Conservation (phyloP, 495 filamentous ascomycete genomes). For the Daldinia childiae region DNA sequence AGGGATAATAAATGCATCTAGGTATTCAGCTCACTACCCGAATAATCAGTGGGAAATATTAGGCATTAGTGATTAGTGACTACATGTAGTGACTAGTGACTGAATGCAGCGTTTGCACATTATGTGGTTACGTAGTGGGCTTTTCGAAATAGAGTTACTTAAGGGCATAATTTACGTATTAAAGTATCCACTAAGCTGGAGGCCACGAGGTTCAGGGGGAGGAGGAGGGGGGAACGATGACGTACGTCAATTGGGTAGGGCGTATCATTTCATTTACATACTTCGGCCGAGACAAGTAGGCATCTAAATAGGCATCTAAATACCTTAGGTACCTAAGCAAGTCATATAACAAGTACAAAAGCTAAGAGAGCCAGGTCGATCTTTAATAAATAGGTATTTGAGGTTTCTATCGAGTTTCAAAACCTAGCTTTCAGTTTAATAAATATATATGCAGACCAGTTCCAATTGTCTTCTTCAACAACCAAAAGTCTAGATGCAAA, state of each 20-base stretch:
- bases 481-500: constrained; percentile 17
- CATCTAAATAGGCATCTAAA: neutral
- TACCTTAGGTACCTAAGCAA: no score
- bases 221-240: constrained; percentile 7
- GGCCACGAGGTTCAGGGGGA: constrained; percentile 14
- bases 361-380: no score
- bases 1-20: constrained; percentile 1
- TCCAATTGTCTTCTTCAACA: constrained; percentile 4
- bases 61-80: no score
- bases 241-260: constrained; percentile 21
- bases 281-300: neutral
- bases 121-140: neutral
- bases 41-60: no score
- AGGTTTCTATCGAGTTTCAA: constrained; percentile 18
- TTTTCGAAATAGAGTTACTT: neutral
- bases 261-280: constrained; percentile 2
- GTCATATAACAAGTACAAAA: no score
- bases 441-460: neutral
- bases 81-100: no score
- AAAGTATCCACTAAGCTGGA: neutral
- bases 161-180: constrained; percentile 11
- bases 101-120: no score
- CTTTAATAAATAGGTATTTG: neutral
- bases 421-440: neutral
- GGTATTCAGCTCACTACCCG: neutral